Evolutionary conservation across 345 rosid species (phyloP), one percentile per base, ranked within the genome.

Genomic region (Hibiscus mutabilis): DNA sequence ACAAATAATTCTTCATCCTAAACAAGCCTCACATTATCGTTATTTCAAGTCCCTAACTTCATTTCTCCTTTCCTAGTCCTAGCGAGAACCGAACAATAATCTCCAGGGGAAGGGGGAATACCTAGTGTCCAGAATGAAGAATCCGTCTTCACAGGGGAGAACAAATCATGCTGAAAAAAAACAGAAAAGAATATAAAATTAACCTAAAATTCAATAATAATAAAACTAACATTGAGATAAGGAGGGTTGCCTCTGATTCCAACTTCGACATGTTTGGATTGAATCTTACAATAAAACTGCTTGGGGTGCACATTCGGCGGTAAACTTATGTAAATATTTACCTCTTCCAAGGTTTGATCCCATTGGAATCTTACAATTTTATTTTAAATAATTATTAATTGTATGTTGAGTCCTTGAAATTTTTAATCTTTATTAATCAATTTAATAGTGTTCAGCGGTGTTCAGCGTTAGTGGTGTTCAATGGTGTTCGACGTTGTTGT

Each of bases 231-330:
- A 77, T 89, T 87, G 83, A 95, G 96, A 74, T 86, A 95, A 63
- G 97, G 98, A 78, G 98, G 88, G 82, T 88, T 92, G 84, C 98
- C 97, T 76, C 88, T 90, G 93, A 95, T 90, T 71, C 99, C 94
- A 64, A 95, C 79, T 82, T 90, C 96, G 71, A 95, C 60, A 79
- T 95, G 98, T 64, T 88, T 90, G 40, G 94, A 86, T 69, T 91
- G 81, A 75, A 92, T 86, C 83, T 86, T 92, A 83, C 96, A 95
- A 72, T 85, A 84, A 71, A 92, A 90, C 33, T 80, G 88, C 85
- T 95, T 92, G 12, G 94, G 70, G 40, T 55, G 82, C 77, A 92
- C 84, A 71, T 89, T 89, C 5, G 91, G 91, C 0, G 98, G 97
- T 47, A 88, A 71, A 19, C 67, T 84, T 58, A 92, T 86, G 78